These are phyloP conservation scores for Arthrocladium fulminans DNA, from an alignment of 2,329 filamentous ascomycete genomes.

Conservation along the genomic window DNA sequence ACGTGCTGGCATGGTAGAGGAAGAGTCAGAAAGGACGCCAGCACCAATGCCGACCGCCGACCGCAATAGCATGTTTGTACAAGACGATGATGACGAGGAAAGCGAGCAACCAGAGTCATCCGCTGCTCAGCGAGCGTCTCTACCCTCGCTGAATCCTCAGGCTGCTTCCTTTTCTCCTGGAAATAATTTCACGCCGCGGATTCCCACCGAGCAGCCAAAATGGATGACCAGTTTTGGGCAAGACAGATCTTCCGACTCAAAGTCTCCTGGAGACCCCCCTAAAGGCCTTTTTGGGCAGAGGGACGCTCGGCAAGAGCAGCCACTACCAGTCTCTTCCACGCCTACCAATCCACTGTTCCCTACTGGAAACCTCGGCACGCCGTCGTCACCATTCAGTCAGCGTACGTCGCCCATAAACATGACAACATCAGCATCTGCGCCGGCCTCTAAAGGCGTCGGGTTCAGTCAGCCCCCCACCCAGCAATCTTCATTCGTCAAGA, in stretches of 20 bases:
- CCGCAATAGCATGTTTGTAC: slow-evolving; percentile 5
- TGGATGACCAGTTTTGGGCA: slow-evolving; percentile 8
- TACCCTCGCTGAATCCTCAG: slow-evolving; percentile 13
- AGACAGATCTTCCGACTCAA: not conserved
- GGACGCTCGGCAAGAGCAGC: not conserved
- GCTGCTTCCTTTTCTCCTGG: slow-evolving; percentile 13
- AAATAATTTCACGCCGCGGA: not conserved
- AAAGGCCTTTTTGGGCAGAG: not conserved
- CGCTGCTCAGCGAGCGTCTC: not conserved
- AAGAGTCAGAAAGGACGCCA: slow-evolving; percentile 22
- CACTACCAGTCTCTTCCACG: not conserved
- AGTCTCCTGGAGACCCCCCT: not conserved
- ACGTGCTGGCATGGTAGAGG: slow-evolving; percentile 41
- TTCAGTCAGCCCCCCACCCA: not conserved
- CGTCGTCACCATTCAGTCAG: not conserved
- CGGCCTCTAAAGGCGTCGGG: not conserved
- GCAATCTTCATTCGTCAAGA: not conserved
- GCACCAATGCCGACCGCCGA: slow-evolving; percentile 24
- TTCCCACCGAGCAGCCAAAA: not conserved
- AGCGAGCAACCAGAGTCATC: slow-evolving; percentile 12
- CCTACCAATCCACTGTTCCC: not conserved
- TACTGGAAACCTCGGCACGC: not conserved
- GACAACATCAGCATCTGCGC: not conserved
- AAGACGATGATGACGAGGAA: slow-evolving; percentile 29
- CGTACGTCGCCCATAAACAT: not conserved